Conservation (phyloP, 2,329 filamentous ascomycete genomes). For the Neonectria neomacrospora region DNA sequence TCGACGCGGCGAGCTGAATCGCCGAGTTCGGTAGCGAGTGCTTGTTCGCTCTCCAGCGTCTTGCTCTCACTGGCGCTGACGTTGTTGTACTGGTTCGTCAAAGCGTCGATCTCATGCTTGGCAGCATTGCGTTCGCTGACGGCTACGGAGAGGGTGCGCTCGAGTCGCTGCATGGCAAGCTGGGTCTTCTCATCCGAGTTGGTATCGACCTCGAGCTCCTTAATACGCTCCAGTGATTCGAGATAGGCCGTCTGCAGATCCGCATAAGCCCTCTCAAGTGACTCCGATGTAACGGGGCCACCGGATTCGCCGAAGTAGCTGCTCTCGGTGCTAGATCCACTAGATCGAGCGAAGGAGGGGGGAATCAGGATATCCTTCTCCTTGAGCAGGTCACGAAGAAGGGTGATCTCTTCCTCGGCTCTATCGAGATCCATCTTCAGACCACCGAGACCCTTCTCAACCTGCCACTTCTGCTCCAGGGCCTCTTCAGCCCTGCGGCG, state of each 20-base stretch:
- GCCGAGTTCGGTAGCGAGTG: slow-evolving; percentile 75
- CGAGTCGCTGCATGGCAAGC: slow-evolving; percentile 71
- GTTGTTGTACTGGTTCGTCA: slow-evolving; percentile 69
- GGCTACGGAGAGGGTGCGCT: slow-evolving; percentile 74
- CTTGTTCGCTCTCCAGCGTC: slow-evolving; percentile 69
- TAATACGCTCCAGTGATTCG: slow-evolving; percentile 74
- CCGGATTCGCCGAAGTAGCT: slow-evolving; percentile 43
- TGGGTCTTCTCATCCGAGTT: slow-evolving; percentile 68
- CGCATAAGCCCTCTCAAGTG: slow-evolving; percentile 78
- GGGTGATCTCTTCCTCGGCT: slow-evolving; percentile 89
- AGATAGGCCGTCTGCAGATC: slow-evolving; percentile 79
- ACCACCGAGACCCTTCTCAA: slow-evolving; percentile 87
- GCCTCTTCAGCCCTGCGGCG: slow-evolving; percentile 92
- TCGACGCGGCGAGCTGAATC: slow-evolving; percentile 82
- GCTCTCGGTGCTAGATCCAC: slow-evolving; percentile 47
- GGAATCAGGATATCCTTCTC: slow-evolving; percentile 86
- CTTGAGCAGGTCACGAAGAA: slow-evolving; percentile 80
- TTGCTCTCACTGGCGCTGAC: slow-evolving; percentile 67
- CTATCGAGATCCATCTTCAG: slow-evolving; percentile 97
- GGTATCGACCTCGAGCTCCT: slow-evolving; percentile 66
- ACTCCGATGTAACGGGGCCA: slow-evolving; percentile 71
- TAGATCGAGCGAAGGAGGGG: slow-evolving; percentile 63
- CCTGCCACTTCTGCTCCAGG: slow-evolving; percentile 94
- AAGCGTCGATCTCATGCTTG: slow-evolving; percentile 70
- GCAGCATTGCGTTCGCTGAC: slow-evolving; percentile 79